Conservation (phyloP, 2,329 filamentous ascomycete genomes). For the Penicillium sclerotiorum region DNA sequence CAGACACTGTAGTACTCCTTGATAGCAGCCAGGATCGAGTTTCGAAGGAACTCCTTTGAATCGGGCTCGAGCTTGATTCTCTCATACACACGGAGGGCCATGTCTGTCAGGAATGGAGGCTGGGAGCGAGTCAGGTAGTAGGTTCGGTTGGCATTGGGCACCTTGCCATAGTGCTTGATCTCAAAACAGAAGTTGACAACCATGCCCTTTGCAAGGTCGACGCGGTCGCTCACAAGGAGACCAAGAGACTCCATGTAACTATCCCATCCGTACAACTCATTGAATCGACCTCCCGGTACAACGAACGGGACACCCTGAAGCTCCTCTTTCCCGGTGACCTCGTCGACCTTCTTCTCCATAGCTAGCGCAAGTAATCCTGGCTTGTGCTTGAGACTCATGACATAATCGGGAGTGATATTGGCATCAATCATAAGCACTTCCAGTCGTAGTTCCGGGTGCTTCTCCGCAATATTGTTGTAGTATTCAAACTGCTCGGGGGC, state of each 20-base stretch:
- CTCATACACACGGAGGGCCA: constrained; percentile 92
- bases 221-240: constrained; percentile 79
- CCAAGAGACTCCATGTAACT: constrained; percentile 98
- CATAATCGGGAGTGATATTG: constrained; percentile 76
- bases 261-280: constrained; percentile 98
- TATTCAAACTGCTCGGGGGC: constrained; percentile 88
- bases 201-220: constrained; percentile 90
- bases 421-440: constrained; percentile 77
- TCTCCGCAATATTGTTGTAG: constrained; percentile 76
- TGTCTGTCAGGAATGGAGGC: constrained; percentile 95
- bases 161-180: constrained; percentile 97
- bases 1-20: constrained; percentile 95
- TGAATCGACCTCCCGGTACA: constrained; percentile 96
- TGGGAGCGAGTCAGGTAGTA: constrained; percentile 96
- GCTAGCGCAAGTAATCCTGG: constrained; percentile 88
- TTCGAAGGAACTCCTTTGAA: constrained; percentile 77
- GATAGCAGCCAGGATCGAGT: constrained; percentile 84
- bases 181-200: constrained; percentile 97
- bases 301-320: constrained; percentile 86
- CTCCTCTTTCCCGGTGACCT: constrained; percentile 68
- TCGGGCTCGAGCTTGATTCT: constrained; percentile 85
- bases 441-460: constrained; percentile 79
- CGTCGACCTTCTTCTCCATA: constrained; percentile 75
- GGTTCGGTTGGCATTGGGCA: constrained; percentile 92
- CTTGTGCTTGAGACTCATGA: constrained; percentile 80